Percentiles rank a stretch among this genome's conserved stretches.
These are phyloP conservation scores for Geranium incanum DNA, from an alignment of 441 rosid genomes.

Conservation along the genomic window DNA sequence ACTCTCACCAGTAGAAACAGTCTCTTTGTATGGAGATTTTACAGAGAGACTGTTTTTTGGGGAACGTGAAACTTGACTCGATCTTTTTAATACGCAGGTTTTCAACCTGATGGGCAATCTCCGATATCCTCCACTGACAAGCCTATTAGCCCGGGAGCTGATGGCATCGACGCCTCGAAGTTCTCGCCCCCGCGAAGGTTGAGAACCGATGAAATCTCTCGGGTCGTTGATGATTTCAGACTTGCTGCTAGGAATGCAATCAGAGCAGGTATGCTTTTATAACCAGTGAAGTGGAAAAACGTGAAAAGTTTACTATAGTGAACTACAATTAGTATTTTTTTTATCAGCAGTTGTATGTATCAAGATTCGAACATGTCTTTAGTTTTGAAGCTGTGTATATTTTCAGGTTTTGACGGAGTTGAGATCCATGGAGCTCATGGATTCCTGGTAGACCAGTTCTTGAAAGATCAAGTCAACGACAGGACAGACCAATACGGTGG, in stretches of 20 bases:
- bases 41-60: too few relatives aligned
- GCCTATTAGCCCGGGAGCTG: neutral
- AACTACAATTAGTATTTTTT: too few relatives aligned
- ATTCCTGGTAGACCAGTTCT: conserved; percentile 24
- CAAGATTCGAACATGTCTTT: too few relatives aligned
- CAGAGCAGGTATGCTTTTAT: neutral
- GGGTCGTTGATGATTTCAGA: neutral
- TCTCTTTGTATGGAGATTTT: too few relatives aligned
- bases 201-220: neutral
- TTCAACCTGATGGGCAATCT: neutral
- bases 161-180: neutral
- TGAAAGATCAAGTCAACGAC: conserved; percentile 25
- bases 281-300: too few relatives aligned
- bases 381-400: too few relatives aligned
- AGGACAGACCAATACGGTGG: conserved; percentile 24
- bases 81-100: neutral
- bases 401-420: conserved; percentile 24
- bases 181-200: neutral
- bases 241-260: neutral
- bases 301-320: too few relatives aligned
- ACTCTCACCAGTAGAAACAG: too few relatives aligned
- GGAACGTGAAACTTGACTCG: too few relatives aligned
- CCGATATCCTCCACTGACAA: neutral
- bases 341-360: too few relatives aligned
- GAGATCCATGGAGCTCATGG: conserved; percentile 29